These are phyloP conservation scores for Cladosporium oxysporum DNA, from an alignment of 2,329 filamentous ascomycete species.

Conservation along the genomic window DNA sequence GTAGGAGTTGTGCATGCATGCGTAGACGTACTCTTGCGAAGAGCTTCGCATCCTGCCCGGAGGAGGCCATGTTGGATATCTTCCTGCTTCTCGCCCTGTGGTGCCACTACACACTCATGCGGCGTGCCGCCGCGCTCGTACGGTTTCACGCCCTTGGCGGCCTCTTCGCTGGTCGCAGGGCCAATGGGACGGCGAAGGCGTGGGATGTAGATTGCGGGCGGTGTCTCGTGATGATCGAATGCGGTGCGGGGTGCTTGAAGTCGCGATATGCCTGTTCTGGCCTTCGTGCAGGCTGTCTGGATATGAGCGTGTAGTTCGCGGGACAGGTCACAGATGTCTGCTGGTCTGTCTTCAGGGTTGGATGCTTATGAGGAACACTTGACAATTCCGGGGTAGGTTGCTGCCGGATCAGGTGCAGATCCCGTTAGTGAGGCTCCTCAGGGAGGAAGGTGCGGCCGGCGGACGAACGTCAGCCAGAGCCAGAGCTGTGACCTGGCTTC, in stretches of 20 bases:
- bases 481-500: not conserved
- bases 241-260: constrained; percentile 10
- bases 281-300: not conserved
- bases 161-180: not conserved
- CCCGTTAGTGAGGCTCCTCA: constrained; percentile 12
- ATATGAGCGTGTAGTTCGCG: not conserved
- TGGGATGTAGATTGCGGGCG: constrained; percentile 16
- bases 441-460: not conserved
- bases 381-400: constrained; percentile 12
- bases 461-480: constrained; percentile 1
- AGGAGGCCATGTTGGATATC: constrained; percentile 56
- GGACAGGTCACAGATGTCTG: not conserved
- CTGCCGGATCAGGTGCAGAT: not conserved
- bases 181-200: constrained; percentile 11
- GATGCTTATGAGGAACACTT: not conserved
- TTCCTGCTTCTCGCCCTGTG: constrained; percentile 9
- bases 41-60: constrained; percentile 96
- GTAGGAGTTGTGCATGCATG: not conserved
- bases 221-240: constrained; percentile 16
- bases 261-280: not conserved
- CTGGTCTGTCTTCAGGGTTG: not conserved
- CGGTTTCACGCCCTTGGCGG: constrained; percentile 12
- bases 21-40: constrained; percentile 82
- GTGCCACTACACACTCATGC: constrained; percentile 20
- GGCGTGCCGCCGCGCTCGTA: constrained; percentile 18